A percentile compares a stretch with the other conserved stretches of the same genome.
These are phyloP conservation scores for grape (Vitis vinifera) DNA, from an alignment of 164 flowering plant genomes.

Conservation along the genomic window DNA sequence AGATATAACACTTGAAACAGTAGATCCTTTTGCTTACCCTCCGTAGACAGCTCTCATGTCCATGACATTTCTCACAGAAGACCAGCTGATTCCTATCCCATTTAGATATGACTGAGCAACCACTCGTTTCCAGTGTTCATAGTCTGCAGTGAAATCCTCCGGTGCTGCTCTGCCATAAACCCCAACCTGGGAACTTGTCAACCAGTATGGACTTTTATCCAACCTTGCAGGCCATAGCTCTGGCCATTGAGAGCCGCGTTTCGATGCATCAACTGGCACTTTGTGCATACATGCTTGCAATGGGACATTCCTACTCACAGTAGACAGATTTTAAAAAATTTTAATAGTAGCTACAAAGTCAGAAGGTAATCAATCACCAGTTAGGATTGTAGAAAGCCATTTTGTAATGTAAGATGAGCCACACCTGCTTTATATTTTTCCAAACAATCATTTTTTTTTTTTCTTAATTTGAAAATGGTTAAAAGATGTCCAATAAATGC, in stretches of 20 bases:
- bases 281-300: constrained; percentile 88
- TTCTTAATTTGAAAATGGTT: too few species aligned
- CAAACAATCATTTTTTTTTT: too few species aligned
- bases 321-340: not conserved
- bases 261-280: constrained; percentile 49
- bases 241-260: constrained; percentile 89
- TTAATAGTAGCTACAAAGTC: not conserved
- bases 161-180: constrained; percentile 94
- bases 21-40: constrained; percentile 64
- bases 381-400: not conserved
- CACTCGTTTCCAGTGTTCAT: constrained; percentile 90
- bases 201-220: constrained; percentile 74
- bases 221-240: constrained; percentile 83
- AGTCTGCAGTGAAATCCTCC: constrained; percentile 74
- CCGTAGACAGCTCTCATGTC: constrained; percentile 98
- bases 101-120: constrained; percentile 70
- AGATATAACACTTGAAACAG: not conserved
- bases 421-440: too few species aligned
- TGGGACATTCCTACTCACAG: constrained; percentile 71
- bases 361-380: not conserved
- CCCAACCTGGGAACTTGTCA: constrained; percentile 74
- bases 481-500: not conserved
- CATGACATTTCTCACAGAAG: constrained; percentile 87
- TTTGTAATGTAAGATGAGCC: not conserved
- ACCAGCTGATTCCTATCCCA: constrained; percentile 86